Base-by-base conservation (phyloP, 1,139 yeast species). In the Zygosaccharomyces sapae region DNA sequence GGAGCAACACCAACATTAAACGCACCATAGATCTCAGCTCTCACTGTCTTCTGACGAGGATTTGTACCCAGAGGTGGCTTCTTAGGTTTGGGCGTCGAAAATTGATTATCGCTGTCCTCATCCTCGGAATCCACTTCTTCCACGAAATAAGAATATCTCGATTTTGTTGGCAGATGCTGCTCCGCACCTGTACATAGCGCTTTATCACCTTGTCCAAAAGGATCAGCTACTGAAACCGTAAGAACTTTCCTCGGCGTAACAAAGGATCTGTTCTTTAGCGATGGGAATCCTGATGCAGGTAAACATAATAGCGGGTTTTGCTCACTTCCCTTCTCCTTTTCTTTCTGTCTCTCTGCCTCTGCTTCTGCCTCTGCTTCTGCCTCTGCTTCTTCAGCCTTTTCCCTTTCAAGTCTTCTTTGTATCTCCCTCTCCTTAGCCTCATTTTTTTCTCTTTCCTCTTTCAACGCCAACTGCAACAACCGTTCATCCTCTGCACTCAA, bases 221-320 rank as follows among this genome's bases (percentile, higher is more conserved):
- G 38, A 18, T 49, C 43, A 16, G 46, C 47, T 13, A 41, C 41
- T 4, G 54, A 46, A 10, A 50, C 35, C 24, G 42, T 41, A 37
- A 40, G 16, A 19, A 45, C n/a, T 13, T 48, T 38, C 35, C 38
- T 27, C 4, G 47, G 40, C 6, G 46, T 20, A 18, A 38, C 16
- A n/a, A 42, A 30, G 7, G 39, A 44, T 41, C 42, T 44, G 33
- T 52, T 45, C 43, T 62, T 51, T 41, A 63, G 41, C 3, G 67
- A 64, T 12, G 61, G 64, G 38, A 63, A 64, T 16, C 57, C 58
- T 2, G 65, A 56, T 4, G 68, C 68, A 1, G 68, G 68, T 38
- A 61, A 46, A 47, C 66, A 61, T n/a, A 60, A 36, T 10, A 51
- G 47, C 18, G 56, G 61, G 7, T 25, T 45, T 10, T 39, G 36